Conservation (phyloP, 176 grass and related monocot species). For the Dactylis glomerata region DNA sequence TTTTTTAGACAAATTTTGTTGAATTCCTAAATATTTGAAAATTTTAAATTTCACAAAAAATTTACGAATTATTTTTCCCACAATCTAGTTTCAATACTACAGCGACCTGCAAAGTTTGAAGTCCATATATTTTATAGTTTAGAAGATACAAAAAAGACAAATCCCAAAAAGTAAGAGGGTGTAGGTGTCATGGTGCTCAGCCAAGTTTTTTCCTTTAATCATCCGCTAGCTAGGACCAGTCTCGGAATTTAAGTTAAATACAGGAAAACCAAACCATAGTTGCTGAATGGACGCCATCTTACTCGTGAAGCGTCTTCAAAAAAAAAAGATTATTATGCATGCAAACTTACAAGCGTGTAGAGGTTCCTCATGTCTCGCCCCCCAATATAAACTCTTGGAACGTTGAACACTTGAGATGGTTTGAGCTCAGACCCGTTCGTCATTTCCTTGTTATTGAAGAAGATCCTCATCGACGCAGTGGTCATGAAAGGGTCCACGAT, state of each 20-base stretch:
- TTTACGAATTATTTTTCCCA: too few relatives aligned
- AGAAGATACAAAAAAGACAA: too few relatives aligned
- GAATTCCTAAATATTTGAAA: too few relatives aligned
- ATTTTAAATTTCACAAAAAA: too few relatives aligned
- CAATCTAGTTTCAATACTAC: too few relatives aligned
- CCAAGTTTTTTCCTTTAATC: too few relatives aligned
- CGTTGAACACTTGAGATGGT: constrained; percentile 70
- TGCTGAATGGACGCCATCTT: neutral
- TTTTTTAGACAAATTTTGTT: too few relatives aligned
- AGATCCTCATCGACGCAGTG: constrained; percentile 49
- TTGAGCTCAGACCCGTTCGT: constrained; percentile 77
- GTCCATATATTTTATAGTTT: too few relatives aligned
- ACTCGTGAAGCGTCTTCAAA: neutral
- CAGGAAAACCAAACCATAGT: neutral
- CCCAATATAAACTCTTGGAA: constrained; percentile 56
- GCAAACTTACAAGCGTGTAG: constrained; percentile 82
- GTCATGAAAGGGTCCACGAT: constrained; percentile 72
- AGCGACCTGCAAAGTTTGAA: too few relatives aligned
- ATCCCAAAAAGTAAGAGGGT: too few relatives aligned
- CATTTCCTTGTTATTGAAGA: constrained; percentile 79
- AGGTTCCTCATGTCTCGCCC: constrained; percentile 79
- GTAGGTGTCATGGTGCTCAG: too few relatives aligned
- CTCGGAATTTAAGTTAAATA: neutral
- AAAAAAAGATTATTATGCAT: neutral
- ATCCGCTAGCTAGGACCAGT: neutral